These are phyloP conservation scores for Thielaviopsis musarum DNA, from an alignment of 2,329 filamentous ascomycete species.

Conservation along the genomic window DNA sequence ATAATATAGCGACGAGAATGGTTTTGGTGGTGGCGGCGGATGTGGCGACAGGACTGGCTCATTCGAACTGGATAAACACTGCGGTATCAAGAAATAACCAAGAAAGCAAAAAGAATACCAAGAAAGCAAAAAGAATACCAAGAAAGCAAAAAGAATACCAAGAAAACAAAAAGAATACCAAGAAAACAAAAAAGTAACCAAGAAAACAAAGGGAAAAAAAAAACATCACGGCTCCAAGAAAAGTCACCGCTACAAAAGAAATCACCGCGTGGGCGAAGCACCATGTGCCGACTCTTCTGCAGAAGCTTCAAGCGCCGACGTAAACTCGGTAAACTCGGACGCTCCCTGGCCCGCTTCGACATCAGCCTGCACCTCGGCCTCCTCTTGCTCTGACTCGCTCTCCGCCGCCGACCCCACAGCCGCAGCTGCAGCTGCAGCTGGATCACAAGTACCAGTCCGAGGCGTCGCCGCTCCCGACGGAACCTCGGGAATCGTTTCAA, in stretches of 20 bases:
- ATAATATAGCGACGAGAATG: not conserved
- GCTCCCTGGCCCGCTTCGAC: not conserved
- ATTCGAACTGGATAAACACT: not conserved
- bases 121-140: not conserved
- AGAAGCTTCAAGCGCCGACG: not conserved
- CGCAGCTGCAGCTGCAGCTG: not conserved
- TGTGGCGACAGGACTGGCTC: not conserved
- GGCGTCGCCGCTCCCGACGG: not conserved
- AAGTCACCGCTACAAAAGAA: not conserved
- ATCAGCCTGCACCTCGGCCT: not conserved
- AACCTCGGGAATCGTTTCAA: constrained; percentile 6
- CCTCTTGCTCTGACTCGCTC: not conserved
- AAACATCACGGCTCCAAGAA: not conserved
- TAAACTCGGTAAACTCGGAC: constrained; percentile 9
- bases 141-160: not conserved
- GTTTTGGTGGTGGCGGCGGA: too few species aligned
- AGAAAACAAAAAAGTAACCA: not conserved
- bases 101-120: constrained; percentile 1
- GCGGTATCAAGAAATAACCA: constrained; percentile 1
- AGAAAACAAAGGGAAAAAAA: not conserved
- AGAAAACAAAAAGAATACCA: constrained; percentile 1
- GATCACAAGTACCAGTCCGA: too few species aligned
- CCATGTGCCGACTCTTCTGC: not conserved
- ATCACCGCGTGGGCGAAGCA: not conserved
- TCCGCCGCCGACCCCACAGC: not conserved